Conservation (phyloP, 306 rosid species). For the Cucurbita moschata region DNA sequence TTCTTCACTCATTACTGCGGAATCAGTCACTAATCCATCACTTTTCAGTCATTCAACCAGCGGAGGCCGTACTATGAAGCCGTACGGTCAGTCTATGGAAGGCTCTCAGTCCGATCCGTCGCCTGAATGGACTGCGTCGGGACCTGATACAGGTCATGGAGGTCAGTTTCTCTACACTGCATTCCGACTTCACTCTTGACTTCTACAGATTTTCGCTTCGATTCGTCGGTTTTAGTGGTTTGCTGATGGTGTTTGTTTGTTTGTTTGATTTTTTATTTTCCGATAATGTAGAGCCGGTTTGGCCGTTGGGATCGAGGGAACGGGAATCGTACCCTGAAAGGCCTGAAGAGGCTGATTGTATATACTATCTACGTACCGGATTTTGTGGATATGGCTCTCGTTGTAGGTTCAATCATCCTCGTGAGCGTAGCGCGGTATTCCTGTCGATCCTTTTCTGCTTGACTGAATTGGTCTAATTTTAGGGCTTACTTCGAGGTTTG, state of each 20-base stretch:
- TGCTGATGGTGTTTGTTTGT: constrained; percentile 23
- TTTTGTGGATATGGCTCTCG: constrained; percentile 82
- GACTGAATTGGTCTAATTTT: background rate
- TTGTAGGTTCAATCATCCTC: constrained; percentile 98
- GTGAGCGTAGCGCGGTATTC: constrained; percentile 63
- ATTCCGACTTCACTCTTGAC: constrained; percentile 24
- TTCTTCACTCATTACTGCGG: constrained; percentile 5
- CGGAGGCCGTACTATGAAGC: constrained; percentile 69
- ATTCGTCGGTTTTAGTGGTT: constrained; percentile 26
- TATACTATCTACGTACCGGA: constrained; percentile 68
- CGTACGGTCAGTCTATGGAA: constrained; percentile 54
- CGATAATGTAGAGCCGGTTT: constrained; percentile 50
- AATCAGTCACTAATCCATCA: constrained; percentile 12
- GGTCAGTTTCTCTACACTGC: constrained; percentile 32
- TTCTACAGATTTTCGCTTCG: constrained; percentile 11
- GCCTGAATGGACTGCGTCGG: constrained; percentile 57
- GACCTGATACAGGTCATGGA: constrained; percentile 35
- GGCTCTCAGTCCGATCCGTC: constrained; percentile 80
- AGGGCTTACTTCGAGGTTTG: constrained; percentile 15
- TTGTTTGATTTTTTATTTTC: constrained; percentile 7
- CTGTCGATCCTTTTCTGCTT: constrained; percentile 1
- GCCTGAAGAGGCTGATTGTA: constrained; percentile 84
- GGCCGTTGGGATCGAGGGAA: constrained; percentile 47
- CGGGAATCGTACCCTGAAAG: constrained; percentile 83
- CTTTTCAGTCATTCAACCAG: background rate